Evolutionary conservation across 2,329 filamentous ascomycete species (phyloP).

Genomic region (Aspergillus cejpii): DNA sequence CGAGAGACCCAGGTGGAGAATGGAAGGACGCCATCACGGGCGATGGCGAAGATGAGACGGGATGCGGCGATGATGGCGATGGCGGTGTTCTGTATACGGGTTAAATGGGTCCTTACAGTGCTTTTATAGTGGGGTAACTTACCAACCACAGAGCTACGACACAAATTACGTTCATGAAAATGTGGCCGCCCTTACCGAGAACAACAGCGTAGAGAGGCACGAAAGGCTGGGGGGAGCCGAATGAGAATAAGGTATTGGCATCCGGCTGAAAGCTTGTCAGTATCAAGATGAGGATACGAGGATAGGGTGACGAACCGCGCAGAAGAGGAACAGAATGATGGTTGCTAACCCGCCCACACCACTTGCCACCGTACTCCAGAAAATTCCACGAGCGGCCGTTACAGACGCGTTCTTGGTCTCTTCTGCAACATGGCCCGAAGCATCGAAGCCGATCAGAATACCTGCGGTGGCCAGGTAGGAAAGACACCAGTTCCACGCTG

Average conservation of each 20-base stretch:
- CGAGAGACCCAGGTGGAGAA: slow-evolving; percentile 53
- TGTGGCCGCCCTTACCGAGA: slow-evolving; percentile 50
- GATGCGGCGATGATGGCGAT: slow-evolving; percentile 55
- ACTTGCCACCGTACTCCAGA: slow-evolving; percentile 54
- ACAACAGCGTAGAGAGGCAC: slow-evolving; percentile 53
- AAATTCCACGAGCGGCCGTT: slow-evolving; percentile 53
- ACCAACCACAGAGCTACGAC: slow-evolving; percentile 48
- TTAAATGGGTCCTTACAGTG: neutral
- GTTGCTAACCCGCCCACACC: slow-evolving; percentile 51
- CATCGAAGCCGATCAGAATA: slow-evolving; percentile 56
- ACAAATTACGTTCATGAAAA: slow-evolving; percentile 58
- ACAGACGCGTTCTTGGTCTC: slow-evolving; percentile 51
- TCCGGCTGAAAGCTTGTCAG: slow-evolving; percentile 35
- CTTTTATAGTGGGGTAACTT: slow-evolving; percentile 19
- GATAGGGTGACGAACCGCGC: slow-evolving; percentile 38
- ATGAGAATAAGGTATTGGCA: slow-evolving; percentile 48
- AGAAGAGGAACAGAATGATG: slow-evolving; percentile 56
- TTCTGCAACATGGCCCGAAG: slow-evolving; percentile 55
- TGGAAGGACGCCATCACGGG: slow-evolving; percentile 55
- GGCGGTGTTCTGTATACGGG: slow-evolving; percentile 47
- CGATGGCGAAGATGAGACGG: slow-evolving; percentile 57
- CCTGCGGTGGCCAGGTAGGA: slow-evolving; percentile 56
- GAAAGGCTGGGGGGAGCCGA: slow-evolving; percentile 53
- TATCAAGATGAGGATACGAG: neutral
- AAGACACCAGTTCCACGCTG: slow-evolving; percentile 58